Percentiles rank a stretch among this genome's conserved stretches.
These are phyloP conservation scores for Pulicaria dysenterica DNA, from an alignment of 129 eudicot species.

Conservation along the genomic window DNA sequence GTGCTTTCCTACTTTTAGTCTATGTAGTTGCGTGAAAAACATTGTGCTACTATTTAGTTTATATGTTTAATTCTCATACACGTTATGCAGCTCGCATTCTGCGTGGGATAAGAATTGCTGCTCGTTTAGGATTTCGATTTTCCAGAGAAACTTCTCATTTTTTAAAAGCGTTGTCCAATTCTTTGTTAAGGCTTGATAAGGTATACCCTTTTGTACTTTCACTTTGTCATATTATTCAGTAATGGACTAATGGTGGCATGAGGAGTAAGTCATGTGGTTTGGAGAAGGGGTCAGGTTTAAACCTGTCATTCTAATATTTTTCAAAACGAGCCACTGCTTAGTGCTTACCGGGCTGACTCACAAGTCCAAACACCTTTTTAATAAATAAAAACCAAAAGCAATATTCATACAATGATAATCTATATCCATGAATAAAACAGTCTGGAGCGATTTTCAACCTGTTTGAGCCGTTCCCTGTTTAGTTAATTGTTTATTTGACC, in stretches of 20 bases:
- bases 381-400: not conserved
- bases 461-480: not conserved
- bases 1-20: not conserved
- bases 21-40: not conserved
- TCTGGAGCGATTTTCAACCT: not conserved
- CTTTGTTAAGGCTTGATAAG: constrained; percentile 64
- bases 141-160: constrained; percentile 57
- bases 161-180: constrained; percentile 50
- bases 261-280: not conserved
- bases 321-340: not conserved
- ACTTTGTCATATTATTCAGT: constrained; percentile 8
- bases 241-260: not conserved
- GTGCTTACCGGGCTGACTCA: not conserved
- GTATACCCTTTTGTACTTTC: constrained; percentile 29
- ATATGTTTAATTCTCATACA: constrained; percentile 23
- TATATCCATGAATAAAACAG: not conserved
- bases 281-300: not conserved
- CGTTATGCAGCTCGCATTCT: constrained; percentile 62
- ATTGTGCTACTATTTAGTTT: not conserved
- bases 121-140: constrained; percentile 62
- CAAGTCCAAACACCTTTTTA: not conserved
- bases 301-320: not conserved
- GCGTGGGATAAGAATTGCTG: constrained; percentile 70
- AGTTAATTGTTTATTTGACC: not conserved
- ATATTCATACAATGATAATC: not conserved